These are phyloP conservation scores for Hordeum marinum DNA, from an alignment of 176 grass and related monocot species.

Conservation along the genomic window DNA sequence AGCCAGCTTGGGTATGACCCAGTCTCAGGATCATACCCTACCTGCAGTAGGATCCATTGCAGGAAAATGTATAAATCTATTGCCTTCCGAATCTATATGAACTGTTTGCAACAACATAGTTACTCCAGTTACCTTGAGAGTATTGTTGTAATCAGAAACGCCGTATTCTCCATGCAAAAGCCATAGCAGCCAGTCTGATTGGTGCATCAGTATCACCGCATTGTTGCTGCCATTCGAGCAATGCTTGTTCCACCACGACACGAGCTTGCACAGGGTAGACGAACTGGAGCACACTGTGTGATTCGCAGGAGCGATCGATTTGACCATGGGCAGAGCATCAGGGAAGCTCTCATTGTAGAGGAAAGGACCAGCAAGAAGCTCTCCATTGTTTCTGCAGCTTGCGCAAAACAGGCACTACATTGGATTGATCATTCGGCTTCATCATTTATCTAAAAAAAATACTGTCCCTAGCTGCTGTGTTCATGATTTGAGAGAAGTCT, in stretches of 20 bases:
- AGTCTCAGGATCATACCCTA: conserved; percentile 69
- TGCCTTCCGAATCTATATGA: background rate
- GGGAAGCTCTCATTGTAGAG: conserved; percentile 76
- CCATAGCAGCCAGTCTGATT: conserved; percentile 90
- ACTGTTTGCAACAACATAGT: background rate
- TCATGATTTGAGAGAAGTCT: background rate
- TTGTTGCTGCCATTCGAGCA: background rate
- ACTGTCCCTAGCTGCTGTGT: no score
- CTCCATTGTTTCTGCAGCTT: conserved; percentile 37
- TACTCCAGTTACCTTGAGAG: conserved; percentile 46
- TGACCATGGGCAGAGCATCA: conserved; percentile 51
- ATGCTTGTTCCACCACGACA: conserved; percentile 62
- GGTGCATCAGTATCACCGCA: conserved; percentile 73
- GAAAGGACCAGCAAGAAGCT: conserved; percentile 57
- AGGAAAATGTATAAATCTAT: background rate
- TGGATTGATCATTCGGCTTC: background rate
- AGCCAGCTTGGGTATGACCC: conserved; percentile 77
- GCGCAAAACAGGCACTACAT: background rate
- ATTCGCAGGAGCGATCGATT: conserved; percentile 59
- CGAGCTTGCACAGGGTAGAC: conserved; percentile 83
- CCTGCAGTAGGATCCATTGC: conserved; percentile 14
- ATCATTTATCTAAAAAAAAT: no score
- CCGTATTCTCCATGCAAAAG: conserved; percentile 65
- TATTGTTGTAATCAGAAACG: conserved; percentile 84
- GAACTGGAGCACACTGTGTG: conserved; percentile 65